Conservation (phyloP, 345 rosid genomes). For the Sisymbrium irio region DNA sequence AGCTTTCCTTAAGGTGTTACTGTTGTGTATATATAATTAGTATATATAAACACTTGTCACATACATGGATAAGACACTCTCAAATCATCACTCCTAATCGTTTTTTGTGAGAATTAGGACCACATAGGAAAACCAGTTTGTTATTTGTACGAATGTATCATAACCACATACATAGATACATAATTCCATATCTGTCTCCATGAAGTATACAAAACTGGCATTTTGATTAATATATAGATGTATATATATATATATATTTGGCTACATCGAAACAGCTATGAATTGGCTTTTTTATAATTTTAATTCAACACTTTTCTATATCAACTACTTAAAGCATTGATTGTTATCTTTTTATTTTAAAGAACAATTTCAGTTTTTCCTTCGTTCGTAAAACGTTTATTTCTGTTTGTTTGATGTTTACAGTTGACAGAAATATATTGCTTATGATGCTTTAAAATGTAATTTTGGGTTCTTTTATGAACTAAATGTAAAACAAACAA, state of each 20-base stretch:
- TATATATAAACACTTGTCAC: conserved; percentile 21
- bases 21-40: not conserved
- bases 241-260: not conserved
- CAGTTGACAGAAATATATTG: not conserved
- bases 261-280: conserved; percentile 30
- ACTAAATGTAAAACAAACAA: not conserved
- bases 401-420: not conserved
- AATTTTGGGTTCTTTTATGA: not conserved
- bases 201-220: conserved; percentile 13
- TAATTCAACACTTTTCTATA: not conserved
- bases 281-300: conserved; percentile 20
- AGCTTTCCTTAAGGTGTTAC: not conserved
- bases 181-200: conserved; percentile 19
- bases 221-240: not conserved
- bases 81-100: conserved; percentile 24
- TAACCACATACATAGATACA: conserved; percentile 23
- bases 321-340: not conserved
- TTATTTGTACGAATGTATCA: conserved; percentile 27
- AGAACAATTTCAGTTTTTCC: not conserved
- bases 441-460: not conserved
- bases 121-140: conserved; percentile 9
- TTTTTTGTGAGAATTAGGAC: conserved; percentile 18
- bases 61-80: conserved; percentile 16
- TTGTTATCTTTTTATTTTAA: not conserved
- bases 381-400: not conserved